These are phyloP conservation scores for Eucalyptus lansdowneana DNA, from an alignment of 345 rosid species.

Conservation along the genomic window DNA sequence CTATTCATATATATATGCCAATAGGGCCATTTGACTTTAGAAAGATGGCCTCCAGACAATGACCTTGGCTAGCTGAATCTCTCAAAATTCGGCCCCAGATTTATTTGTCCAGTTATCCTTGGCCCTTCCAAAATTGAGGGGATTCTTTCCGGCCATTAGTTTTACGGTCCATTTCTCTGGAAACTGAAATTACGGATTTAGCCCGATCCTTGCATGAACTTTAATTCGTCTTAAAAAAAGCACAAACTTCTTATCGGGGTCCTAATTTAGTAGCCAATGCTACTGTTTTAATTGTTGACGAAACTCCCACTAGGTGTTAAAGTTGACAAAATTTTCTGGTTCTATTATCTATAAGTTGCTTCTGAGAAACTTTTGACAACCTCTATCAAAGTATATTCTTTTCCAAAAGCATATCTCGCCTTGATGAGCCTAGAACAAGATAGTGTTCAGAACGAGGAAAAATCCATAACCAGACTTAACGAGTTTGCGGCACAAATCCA, in stretches of 20 bases:
- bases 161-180: neutral
- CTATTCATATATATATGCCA: neutral
- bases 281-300: neutral
- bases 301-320: no score
- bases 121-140: neutral
- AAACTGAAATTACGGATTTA: neutral
- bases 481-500: no score
- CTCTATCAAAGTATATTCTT: no score
- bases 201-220: neutral
- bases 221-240: neutral
- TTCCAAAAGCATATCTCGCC: no score
- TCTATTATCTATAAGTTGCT: no score
- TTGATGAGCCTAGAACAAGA: accelerated
- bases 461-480: accelerated
- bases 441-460: no score
- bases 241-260: neutral
- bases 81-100: neutral
- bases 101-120: neutral
- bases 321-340: no score
- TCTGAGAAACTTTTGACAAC: no score
- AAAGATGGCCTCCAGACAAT: neutral
- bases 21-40: neutral
- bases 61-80: neutral
- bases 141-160: neutral
- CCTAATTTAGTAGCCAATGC: neutral